Evolutionary conservation across 1,139 yeast genomes (phyloP), one percentile per base, ranked within the genome.

Genomic region (Nakaseomyces glabratus): DNA sequence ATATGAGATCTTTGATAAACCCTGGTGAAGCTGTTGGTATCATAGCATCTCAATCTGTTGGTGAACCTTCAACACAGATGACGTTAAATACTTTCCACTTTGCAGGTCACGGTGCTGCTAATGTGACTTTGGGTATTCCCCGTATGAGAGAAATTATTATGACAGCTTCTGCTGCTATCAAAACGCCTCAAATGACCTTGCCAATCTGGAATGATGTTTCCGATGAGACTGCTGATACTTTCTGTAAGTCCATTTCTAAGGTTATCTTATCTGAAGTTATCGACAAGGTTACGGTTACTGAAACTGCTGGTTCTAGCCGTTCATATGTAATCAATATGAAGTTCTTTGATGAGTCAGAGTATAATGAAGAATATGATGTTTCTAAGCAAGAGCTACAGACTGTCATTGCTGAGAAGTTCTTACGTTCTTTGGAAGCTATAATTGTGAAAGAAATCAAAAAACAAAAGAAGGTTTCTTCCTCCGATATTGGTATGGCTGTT

Each of bases 41-140:
- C 55, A 82, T 93, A 63, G 98, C 98, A 7, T 82, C 97, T 25
- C 97, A 93, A 65, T 88, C 97, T 38, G 80, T 93, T 58, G 99
- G 99, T 65, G 99, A 93, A 64, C 99, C 99, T 35, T 86, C 97
- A 4, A 93, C 99, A 5, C 99, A 93, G 68, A 93, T 93, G 99
- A 93, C 99, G 14, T 73, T 93, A 56, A 93, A 93, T 62, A 93
- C 99, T 37, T 93, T 93, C 93, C 99, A 93, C 68, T 93, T 93
- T 57, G 99, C 99, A 50, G 99, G 99, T 60, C 98, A 93, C 66
- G 99, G 99, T 75, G 99, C 98, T 40, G 98, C 98, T 34, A 93
- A 93, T 63, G 99, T 93, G 48, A 93, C 99, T 1, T 72, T 93
- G 56, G 99, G 99, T 81, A 93, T 93, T 58, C 99, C 99, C 33